Evolutionary conservation across 116 monocot genomes (phyloP).

Genomic region (Zostera marina): DNA sequence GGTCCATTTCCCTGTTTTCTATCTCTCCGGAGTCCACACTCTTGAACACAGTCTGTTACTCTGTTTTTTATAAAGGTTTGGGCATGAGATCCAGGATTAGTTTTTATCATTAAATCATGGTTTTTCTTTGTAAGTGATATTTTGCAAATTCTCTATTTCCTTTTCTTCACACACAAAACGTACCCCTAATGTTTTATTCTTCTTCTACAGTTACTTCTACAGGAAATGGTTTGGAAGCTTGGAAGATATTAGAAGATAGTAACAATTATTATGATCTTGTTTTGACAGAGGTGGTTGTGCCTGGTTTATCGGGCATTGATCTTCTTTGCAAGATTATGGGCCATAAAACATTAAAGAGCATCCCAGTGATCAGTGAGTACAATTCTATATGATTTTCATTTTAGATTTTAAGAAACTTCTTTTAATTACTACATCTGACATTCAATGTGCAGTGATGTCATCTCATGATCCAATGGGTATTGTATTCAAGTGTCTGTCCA

Average conservation of each 20-base stretch:
- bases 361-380: conserved; percentile 96
- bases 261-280: conserved; percentile 71
- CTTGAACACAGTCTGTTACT: too few species aligned
- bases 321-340: conserved; percentile 89
- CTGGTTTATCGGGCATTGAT: conserved; percentile 70
- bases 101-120: too few species aligned
- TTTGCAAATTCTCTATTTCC: too few species aligned
- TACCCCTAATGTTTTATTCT: not conserved
- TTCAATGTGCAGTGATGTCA: conserved; percentile 93
- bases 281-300: conserved; percentile 89
- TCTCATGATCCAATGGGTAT: conserved; percentile 93
- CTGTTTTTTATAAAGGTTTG: too few species aligned
- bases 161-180: not conserved
- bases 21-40: too few species aligned
- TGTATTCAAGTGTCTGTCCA: conserved; percentile 96
- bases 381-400: conserved; percentile 1
- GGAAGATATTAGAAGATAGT: conserved; percentile 62
- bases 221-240: conserved; percentile 79
- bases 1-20: too few species aligned
- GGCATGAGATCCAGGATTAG: too few species aligned
- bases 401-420: not conserved
- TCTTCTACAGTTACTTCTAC: conserved; percentile 53
- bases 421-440: conserved; percentile 17
- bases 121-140: too few species aligned
- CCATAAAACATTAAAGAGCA: conserved; percentile 67